Percentiles rank a stretch among this genome's conserved stretches.
phyloP scores from a whole-genome alignment of 2,329 filamentous ascomycete genomes.

The Sporothrix humicola region DNA sequence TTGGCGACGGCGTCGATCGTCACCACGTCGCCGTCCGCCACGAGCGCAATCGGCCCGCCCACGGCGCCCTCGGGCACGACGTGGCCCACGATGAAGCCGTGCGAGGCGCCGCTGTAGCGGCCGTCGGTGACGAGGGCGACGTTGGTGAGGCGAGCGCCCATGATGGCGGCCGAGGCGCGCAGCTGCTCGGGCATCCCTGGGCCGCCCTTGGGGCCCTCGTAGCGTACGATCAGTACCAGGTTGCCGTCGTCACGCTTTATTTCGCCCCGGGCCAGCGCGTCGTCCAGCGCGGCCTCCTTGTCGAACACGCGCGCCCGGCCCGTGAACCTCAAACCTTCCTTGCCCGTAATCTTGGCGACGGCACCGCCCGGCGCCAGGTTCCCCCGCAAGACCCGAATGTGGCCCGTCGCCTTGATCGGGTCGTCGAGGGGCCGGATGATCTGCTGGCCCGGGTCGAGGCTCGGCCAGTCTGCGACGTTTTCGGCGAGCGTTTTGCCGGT shows the following conservation, averaged over 20 bases:
- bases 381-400: conserved; percentile 85
- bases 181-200: conserved; percentile 97
- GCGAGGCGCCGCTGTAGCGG: conserved; percentile 82
- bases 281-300: conserved; percentile 80
- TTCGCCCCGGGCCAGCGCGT: conserved; percentile 69
- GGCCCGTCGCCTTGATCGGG: conserved; percentile 81
- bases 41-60: conserved; percentile 85
- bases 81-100: conserved; percentile 93
- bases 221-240: conserved; percentile 86
- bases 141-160: conserved; percentile 87
- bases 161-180: conserved; percentile 85
- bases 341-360: conserved; percentile 95
- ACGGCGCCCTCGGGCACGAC: conserved; percentile 89
- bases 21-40: conserved; percentile 78
- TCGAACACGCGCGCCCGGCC: conserved; percentile 85
- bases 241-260: conserved; percentile 66
- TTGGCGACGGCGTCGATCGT: conserved; percentile 86
- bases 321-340: conserved; percentile 83
- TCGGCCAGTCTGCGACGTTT: conserved; percentile 78
- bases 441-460: conserved; percentile 75
- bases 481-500: conserved; percentile 84
- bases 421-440: conserved; percentile 78
- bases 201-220: conserved; percentile 91
- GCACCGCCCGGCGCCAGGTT: conserved; percentile 88
- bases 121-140: conserved; percentile 93